A percentile compares a stretch with the other conserved stretches of the same genome.
Evolutionary conservation across 2,329 filamentous ascomycete genomes (phyloP).

Genomic region (Sporothrix inflata): DNA sequence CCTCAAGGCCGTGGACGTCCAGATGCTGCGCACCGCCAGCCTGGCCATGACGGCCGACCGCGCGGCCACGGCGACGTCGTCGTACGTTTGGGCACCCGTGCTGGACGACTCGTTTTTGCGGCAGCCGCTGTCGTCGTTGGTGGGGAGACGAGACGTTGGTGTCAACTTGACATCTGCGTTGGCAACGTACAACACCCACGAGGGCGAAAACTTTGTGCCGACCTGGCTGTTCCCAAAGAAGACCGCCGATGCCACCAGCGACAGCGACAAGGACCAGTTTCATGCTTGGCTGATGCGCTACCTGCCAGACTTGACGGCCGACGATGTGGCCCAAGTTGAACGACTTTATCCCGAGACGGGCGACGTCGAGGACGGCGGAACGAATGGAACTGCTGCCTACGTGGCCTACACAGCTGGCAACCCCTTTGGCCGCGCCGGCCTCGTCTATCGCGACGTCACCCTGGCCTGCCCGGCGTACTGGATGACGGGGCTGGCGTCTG

Average conservation of each 20-base stretch:
- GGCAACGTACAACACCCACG: slow-evolving; percentile 64
- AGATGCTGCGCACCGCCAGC: slow-evolving; percentile 56
- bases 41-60: slow-evolving; percentile 52
- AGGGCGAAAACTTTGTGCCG: slow-evolving; percentile 65
- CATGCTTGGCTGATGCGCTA: slow-evolving; percentile 57
- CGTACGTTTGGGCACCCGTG: slow-evolving; percentile 64
- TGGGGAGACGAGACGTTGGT: slow-evolving; percentile 35
- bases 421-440: slow-evolving; percentile 55
- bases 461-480: slow-evolving; percentile 64
- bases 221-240: slow-evolving; percentile 46
- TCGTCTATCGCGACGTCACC: slow-evolving; percentile 62
- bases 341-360: slow-evolving; percentile 53
- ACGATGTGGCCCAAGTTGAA: slow-evolving; percentile 47
- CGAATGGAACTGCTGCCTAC: slow-evolving; percentile 34
- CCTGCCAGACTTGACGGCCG: slow-evolving; percentile 50
- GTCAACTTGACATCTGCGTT: slow-evolving; percentile 48
- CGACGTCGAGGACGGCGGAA: slow-evolving; percentile 47
- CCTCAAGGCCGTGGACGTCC: slow-evolving; percentile 57
- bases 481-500: slow-evolving; percentile 52
- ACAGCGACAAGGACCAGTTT: slow-evolving; percentile 49
- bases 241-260: slow-evolving; percentile 36
- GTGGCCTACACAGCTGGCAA: slow-evolving; percentile 48
- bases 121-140: slow-evolving; percentile 47
- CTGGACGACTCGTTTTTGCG: slow-evolving; percentile 59
- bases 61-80: slow-evolving; percentile 55